phyloP scores from a whole-genome alignment of 352 stramenopile genomes.

The Globisporangium nodosum region DNA sequence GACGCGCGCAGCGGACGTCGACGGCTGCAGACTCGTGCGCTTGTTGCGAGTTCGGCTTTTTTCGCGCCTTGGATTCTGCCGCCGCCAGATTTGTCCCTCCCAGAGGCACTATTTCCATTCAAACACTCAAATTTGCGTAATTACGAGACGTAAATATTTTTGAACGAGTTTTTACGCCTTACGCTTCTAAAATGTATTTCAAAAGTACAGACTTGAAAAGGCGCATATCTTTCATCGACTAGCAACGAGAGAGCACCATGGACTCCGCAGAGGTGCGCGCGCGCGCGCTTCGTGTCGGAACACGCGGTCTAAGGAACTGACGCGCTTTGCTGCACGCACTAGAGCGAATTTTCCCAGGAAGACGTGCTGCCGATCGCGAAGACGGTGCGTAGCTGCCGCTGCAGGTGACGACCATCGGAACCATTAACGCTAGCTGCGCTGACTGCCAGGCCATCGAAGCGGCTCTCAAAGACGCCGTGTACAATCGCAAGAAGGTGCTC shows the following conservation, averaged over 20 bases:
- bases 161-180: no score
- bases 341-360: conserved; percentile 79
- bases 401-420: not conserved
- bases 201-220: no score
- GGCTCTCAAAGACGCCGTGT: conserved; percentile 74
- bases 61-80: not conserved
- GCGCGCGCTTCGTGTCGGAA: not conserved
- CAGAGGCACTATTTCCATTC: not conserved
- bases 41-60: no score
- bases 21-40: no score
- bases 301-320: not conserved
- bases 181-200: no score
- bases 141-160: conserved; percentile 1
- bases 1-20: no score
- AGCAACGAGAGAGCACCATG: conserved; percentile 15
- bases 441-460: conserved; percentile 55
- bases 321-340: not conserved
- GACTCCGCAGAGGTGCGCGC: conserved; percentile 36
- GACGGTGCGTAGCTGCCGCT: conserved; percentile 18
- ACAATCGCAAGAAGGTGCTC: conserved; percentile 84
- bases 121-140: conserved; percentile 12
- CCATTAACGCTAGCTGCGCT: not conserved
- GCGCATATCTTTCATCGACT: not conserved
- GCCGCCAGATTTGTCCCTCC: conserved; percentile 1
- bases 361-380: conserved; percentile 74